Percentiles rank a stretch among this genome's conserved stretches.
Conservation (phyloP, 768 basidiomycete species). For the Scleroderma bovista region DNA sequence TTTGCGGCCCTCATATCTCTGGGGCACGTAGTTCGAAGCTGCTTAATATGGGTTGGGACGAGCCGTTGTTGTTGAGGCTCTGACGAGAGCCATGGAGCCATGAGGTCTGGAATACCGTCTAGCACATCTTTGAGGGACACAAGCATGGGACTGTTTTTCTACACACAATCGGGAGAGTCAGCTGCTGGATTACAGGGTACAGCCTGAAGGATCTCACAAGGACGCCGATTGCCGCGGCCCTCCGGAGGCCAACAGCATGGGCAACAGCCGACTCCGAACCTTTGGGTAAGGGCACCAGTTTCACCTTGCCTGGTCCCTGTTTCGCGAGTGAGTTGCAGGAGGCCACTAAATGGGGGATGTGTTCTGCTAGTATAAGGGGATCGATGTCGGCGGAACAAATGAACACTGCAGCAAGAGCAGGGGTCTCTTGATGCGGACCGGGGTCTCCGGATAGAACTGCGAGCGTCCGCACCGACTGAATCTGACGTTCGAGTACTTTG, state of each 20-base stretch:
- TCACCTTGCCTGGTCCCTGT: conserved; percentile 32
- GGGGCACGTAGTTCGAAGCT: conserved; percentile 71
- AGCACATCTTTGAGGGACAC: conserved; percentile 35
- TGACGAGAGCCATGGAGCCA: conserved; percentile 59
- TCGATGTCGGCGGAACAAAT: conserved; percentile 74
- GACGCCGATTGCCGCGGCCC: conserved; percentile 61
- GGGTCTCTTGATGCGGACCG: conserved; percentile 1
- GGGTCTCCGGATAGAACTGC: conserved; percentile 1
- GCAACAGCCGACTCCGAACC: conserved; percentile 62
- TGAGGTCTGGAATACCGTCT: conserved; percentile 45
- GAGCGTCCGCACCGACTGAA: conserved; percentile 27
- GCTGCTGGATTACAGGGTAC: conserved; percentile 2
- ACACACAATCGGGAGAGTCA: background rate
- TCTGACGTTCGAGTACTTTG: conserved; percentile 59
- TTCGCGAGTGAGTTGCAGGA: conserved; percentile 53
- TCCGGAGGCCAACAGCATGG: conserved; percentile 55
- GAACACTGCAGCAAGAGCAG: conserved; percentile 42
- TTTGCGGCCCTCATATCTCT: conserved; percentile 74
- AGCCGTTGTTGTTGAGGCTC: conserved; percentile 24
- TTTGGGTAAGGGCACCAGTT: conserved; percentile 59
- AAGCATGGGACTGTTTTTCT: conserved; percentile 41
- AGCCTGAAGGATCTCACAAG: conserved; percentile 44
- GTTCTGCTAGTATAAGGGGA: conserved; percentile 64
- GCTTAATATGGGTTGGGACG: conserved; percentile 76
- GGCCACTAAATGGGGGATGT: conserved; percentile 74